These are phyloP conservation scores for Leccinum ochraceum DNA, from an alignment of 768 basidiomycete species.

Conservation along the genomic window DNA sequence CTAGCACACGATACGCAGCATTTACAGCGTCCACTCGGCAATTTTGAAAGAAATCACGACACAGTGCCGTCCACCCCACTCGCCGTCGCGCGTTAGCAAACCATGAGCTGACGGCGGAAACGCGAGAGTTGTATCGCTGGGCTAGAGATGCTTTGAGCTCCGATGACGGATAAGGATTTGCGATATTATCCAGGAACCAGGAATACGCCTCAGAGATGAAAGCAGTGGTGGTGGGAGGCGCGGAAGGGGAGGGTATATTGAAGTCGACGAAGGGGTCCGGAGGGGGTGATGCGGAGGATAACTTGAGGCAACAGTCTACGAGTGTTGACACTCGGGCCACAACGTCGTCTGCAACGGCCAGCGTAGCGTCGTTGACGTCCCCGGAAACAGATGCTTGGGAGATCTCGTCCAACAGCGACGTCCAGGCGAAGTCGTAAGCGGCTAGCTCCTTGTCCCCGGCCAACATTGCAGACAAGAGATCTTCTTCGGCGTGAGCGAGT, in stretches of 20 bases:
- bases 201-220: constrained; percentile 30
- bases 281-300: background rate
- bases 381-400: background rate
- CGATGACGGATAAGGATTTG: constrained; percentile 50
- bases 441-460: background rate
- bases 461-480: background rate
- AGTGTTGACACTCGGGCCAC: background rate
- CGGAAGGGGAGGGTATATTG: background rate
- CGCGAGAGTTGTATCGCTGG: constrained; percentile 11
- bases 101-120: constrained; percentile 45
- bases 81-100: constrained; percentile 46
- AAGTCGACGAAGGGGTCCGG: background rate
- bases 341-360: background rate
- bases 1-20: constrained; percentile 26
- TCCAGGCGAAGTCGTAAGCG: background rate
- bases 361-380: background rate
- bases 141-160: constrained; percentile 33
- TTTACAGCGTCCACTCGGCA: constrained; percentile 25
- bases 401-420: background rate
- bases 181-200: constrained; percentile 48
- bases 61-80: constrained; percentile 51
- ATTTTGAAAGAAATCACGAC: constrained; percentile 26
- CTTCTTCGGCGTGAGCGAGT: background rate
- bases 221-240: background rate
- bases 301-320: background rate